Evolutionary conservation across 129 eudicot genomes (phyloP).

Genomic region (Kitagawia praeruptora): DNA sequence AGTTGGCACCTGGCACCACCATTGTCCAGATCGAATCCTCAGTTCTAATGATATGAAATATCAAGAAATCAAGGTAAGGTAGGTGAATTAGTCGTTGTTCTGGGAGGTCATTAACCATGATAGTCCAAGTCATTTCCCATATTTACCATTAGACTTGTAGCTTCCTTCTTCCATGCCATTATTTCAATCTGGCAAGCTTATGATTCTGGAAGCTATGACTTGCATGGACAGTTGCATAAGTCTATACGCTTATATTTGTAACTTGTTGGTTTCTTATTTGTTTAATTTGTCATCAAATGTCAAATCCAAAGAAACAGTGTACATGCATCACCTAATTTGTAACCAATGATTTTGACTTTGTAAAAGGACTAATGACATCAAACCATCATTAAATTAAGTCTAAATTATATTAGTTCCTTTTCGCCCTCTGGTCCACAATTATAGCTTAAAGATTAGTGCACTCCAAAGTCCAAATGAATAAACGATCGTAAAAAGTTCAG

Average conservation of each 20-base stretch:
- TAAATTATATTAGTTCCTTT: no score
- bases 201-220: background rate
- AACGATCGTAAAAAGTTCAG: background rate
- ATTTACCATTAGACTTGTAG: background rate
- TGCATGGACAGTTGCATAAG: background rate
- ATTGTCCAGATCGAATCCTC: no score
- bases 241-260: background rate
- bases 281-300: slow-evolving; percentile 5
- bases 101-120: background rate
- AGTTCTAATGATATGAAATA: background rate
- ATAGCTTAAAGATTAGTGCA: no score
- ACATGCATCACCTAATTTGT: slow-evolving; percentile 19
- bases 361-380: background rate
- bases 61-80: background rate
- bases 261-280: background rate
- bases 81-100: background rate
- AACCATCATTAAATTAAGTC: background rate
- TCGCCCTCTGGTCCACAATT: no score
- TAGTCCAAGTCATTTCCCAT: background rate
- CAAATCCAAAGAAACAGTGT: background rate
- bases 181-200: background rate
- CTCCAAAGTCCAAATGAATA: no score
- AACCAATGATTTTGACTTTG: slow-evolving; percentile 21
- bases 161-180: background rate
- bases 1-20: background rate